Percentiles rank a stretch among this genome's conserved stretches.
Evolutionary conservation across 2,329 filamentous ascomycete species (phyloP).

Genomic region (Pezicula radicicola): DNA sequence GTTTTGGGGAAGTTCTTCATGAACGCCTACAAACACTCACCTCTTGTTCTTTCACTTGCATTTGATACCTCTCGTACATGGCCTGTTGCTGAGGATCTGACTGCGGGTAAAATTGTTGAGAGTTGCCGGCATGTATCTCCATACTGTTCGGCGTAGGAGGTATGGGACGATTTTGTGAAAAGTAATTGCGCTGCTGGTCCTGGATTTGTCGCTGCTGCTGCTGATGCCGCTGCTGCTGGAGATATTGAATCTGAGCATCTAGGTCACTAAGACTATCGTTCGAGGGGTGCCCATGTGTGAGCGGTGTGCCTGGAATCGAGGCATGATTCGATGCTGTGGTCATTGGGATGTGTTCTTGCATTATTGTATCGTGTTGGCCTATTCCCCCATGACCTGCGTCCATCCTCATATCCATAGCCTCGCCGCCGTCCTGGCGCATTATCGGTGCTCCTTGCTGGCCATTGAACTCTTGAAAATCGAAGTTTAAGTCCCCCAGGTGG

Average conservation of each 20-base stretch:
- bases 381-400: slow-evolving; percentile 14
- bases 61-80: slow-evolving; percentile 58
- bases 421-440: slow-evolving; percentile 26
- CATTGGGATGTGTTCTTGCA: slow-evolving; percentile 47
- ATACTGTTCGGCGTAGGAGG: slow-evolving; percentile 80
- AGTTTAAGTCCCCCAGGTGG: slow-evolving; percentile 52
- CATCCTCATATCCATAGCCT: slow-evolving; percentile 48
- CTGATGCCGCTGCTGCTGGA: slow-evolving; percentile 61
- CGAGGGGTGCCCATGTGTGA: slow-evolving; percentile 42
- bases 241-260: slow-evolving; percentile 63
- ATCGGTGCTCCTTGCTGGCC: slow-evolving; percentile 21
- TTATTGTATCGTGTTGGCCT: slow-evolving; percentile 29
- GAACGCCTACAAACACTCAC: slow-evolving; percentile 35
- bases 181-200: slow-evolving; percentile 53
- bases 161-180: slow-evolving; percentile 56
- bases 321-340: slow-evolving; percentile 40
- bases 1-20: slow-evolving; percentile 7
- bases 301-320: slow-evolving; percentile 34
- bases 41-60: slow-evolving; percentile 66
- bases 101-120: slow-evolving; percentile 54
- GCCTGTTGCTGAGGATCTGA: slow-evolving; percentile 52
- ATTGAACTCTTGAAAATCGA: slow-evolving; percentile 57
- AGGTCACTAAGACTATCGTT: slow-evolving; percentile 55
- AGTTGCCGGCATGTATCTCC: slow-evolving; percentile 62
- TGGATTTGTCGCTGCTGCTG: slow-evolving; percentile 41